Base-by-base conservation (phyloP, 305 asterid genomes). In the Nicotiana rustica region DNA sequence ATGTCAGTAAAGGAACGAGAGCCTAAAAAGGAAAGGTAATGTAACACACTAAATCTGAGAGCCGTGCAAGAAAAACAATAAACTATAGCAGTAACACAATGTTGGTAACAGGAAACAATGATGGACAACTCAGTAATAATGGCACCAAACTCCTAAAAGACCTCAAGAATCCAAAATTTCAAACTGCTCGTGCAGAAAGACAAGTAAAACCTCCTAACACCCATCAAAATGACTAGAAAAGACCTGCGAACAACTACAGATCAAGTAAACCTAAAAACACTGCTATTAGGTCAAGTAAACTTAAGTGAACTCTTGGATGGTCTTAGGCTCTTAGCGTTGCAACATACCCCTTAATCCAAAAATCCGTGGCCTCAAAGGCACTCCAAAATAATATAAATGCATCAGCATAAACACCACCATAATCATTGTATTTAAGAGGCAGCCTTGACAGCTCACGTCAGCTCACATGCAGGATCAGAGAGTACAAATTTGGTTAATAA, bases 21-120 rank as follows among this genome's bases (percentile, higher is more conserved):
- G 70, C 5, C 44, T 31, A 66, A 29, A 13, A 55, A 31, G 14
- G 44, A 66, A 29, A 65, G 44, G 44, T 29, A 9, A 29, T 2
- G 71, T 66, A 33, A 66, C 71, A 31, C 71, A 66, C 14, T 5
- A 31, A 66, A 66, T 55, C 59, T 55, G 71, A 31, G 47, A 65
- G 35, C 47, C 71, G 7, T 66, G 35, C 47, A 31, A 13, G 71
- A 66, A 18, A 31, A 66, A 31, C 17, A 66, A 7, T 31, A 66
- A 66, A 41, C 71, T 66, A 66, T 66, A 31, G 47, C 17, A 12
- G 47, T n/a, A 31, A 66, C 4, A 31, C 44, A 66, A 64, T 12
- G 41, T 25, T 29, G 31, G 68, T 25, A 25, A 12, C 38, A 64
- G 38, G 31, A 65, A 64, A 65, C 5, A 14, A 14, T 65, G 33